Conservation (phyloP, 2,329 filamentous ascomycete species). For the Nemania diffusa region DNA sequence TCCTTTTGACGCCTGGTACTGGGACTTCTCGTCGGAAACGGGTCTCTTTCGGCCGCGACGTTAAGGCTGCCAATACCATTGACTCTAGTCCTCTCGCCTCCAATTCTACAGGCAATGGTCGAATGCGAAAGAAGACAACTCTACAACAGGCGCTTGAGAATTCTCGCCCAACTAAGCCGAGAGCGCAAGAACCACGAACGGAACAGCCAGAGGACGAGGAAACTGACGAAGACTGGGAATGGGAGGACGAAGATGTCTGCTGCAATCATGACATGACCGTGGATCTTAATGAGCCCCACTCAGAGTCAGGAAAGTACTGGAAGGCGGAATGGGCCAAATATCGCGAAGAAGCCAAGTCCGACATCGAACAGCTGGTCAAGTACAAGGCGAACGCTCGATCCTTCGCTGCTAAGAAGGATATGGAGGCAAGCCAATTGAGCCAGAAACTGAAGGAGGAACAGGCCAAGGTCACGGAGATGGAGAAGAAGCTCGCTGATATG, state of each 20-base stretch:
- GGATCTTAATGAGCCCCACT: constrained; percentile 78
- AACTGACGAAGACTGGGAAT: constrained; percentile 64
- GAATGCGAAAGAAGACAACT: constrained; percentile 42
- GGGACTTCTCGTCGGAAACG: constrained; percentile 69
- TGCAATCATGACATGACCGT: constrained; percentile 71
- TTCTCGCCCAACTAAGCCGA: constrained; percentile 42
- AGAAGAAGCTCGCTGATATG: constrained; percentile 69
- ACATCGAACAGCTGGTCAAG: constrained; percentile 80
- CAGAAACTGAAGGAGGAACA: constrained; percentile 76
- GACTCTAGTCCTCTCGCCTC: constrained; percentile 41
- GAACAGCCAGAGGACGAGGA: constrained; percentile 51
- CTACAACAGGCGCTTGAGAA: constrained; percentile 48
- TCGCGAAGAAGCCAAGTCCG: constrained; percentile 74
- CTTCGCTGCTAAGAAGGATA: constrained; percentile 81
- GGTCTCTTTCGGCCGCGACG: constrained; percentile 71
- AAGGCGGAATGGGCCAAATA: constrained; percentile 81
- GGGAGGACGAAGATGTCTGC: constrained; percentile 64
- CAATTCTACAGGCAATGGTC: constrained; percentile 29
- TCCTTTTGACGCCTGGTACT: constrained; percentile 72
- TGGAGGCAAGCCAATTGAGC: constrained; percentile 72
- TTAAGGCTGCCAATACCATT: constrained; percentile 54
- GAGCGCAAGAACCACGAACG: constrained; percentile 36
- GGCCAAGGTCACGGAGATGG: constrained; percentile 71
- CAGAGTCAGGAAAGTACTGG: constrained; percentile 82
- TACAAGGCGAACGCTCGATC: constrained; percentile 84